Conservation (phyloP, 192 early-diverging fungal genomes). For the Coemansia sp. region DNA sequence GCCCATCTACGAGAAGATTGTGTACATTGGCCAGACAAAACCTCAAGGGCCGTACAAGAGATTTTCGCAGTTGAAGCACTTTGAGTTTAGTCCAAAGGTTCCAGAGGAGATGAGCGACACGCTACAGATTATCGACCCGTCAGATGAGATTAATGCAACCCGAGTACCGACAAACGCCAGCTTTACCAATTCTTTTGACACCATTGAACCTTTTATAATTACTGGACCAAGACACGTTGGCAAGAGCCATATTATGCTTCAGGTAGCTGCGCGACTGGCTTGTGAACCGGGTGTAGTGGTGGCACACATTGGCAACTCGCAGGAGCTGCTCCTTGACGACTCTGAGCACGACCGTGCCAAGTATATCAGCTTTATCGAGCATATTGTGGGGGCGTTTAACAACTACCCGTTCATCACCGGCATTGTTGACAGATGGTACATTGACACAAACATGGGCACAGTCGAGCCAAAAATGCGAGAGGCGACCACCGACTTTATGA, state of each 20-base stretch:
- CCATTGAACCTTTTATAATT: constrained; percentile 13
- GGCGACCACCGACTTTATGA: constrained; percentile 11
- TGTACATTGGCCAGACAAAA: constrained; percentile 15
- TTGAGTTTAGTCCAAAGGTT: neutral
- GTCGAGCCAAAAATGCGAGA: neutral
- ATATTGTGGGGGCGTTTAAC: constrained; percentile 15
- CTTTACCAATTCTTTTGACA: neutral
- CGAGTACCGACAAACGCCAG: neutral
- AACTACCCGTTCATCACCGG: constrained; percentile 1
- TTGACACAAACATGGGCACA: constrained; percentile 12
- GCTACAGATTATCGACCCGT: constrained; percentile 11
- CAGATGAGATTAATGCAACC: neutral
- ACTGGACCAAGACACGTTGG: constrained; percentile 31
- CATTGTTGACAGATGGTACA: constrained; percentile 23
- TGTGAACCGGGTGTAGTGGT: constrained; percentile 22
- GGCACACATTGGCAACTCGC: constrained; percentile 15
- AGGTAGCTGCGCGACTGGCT: constrained; percentile 19
- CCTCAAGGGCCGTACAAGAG: neutral
- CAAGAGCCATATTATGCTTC: constrained; percentile 35
- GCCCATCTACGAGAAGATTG: constrained; percentile 8
- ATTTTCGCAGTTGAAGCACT: neutral
- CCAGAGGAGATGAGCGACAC: neutral
- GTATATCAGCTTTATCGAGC: constrained; percentile 24
- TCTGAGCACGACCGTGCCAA: constrained; percentile 4
- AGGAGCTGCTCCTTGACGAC: constrained; percentile 10